Conservation (phyloP, 2,329 filamentous ascomycete species). For the Pseudogymnoascus sp. region DNA sequence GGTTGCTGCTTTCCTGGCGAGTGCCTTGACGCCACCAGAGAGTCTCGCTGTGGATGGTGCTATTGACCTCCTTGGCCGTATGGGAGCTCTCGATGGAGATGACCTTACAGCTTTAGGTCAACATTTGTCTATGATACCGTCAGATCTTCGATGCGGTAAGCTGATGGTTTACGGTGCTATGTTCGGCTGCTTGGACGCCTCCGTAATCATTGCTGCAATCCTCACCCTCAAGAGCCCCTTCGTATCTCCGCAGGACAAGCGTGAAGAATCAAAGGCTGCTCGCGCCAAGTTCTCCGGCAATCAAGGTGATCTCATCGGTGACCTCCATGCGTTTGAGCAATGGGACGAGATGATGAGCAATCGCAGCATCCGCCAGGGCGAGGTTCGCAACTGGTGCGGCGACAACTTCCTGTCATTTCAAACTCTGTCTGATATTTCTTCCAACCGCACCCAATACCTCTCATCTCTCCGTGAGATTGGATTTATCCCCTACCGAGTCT, state of each 20-base stretch:
- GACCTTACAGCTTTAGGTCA: slow-evolving; percentile 84
- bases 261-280: slow-evolving; percentile 72
- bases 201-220: slow-evolving; percentile 81
- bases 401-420: slow-evolving; percentile 77
- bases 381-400: slow-evolving; percentile 69
- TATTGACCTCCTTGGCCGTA: slow-evolving; percentile 65
- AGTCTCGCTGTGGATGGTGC: slow-evolving; percentile 79
- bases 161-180: slow-evolving; percentile 91
- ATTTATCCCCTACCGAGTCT: slow-evolving; percentile 47
- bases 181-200: slow-evolving; percentile 85
- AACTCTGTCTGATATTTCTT: slow-evolving; percentile 79
- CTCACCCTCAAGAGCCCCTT: slow-evolving; percentile 87
- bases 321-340: slow-evolving; percentile 72
- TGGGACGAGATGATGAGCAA: slow-evolving; percentile 63
- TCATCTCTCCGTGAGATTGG: slow-evolving; percentile 78
- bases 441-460: slow-evolving; percentile 78
- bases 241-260: slow-evolving; percentile 69
- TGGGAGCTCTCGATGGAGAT: slow-evolving; percentile 81
- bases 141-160: slow-evolving; percentile 86
- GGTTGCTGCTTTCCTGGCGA: slow-evolving; percentile 70
- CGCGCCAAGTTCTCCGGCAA: slow-evolving; percentile 63
- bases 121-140: slow-evolving; percentile 90
- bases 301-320: slow-evolving; percentile 83
- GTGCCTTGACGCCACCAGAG: slow-evolving; percentile 83
- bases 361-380: slow-evolving; percentile 46